Conservation (phyloP, 2,329 filamentous ascomycete genomes). For the Davidsoniella eucalypti region DNA sequence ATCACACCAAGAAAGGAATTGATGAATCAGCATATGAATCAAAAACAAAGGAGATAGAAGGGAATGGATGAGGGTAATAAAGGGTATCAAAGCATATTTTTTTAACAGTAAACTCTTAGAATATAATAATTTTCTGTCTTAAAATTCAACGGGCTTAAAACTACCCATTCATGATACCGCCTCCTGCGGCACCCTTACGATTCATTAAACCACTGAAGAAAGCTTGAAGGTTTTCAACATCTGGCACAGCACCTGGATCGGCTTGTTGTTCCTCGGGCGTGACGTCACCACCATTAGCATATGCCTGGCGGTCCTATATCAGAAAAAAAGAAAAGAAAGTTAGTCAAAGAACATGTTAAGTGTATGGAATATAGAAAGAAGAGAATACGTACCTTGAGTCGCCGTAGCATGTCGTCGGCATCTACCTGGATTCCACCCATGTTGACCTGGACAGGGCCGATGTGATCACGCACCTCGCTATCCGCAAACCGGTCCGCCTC, state of each 20-base stretch:
- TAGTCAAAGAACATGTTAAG: background rate
- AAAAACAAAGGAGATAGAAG: background rate
- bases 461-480: conserved; percentile 50
- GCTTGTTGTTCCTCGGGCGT: conserved; percentile 5
- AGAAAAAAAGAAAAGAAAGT: background rate
- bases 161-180: conserved; percentile 8
- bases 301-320: conserved; percentile 38
- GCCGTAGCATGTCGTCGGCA: conserved; percentile 80
- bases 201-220: conserved; percentile 47
- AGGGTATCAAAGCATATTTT: too few species aligned
- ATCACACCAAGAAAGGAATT: too few species aligned
- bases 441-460: conserved; percentile 92
- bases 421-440: conserved; percentile 96
- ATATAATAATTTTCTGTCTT: background rate
- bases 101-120: too few species aligned
- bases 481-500: conserved; percentile 8
- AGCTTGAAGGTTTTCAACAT: conserved; percentile 23
- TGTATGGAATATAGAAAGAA: background rate
- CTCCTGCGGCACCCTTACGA: conserved; percentile 22
- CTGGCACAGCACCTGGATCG: conserved; percentile 7
- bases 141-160: background rate
- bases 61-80: background rate
- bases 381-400: conserved; percentile 49
- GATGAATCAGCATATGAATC: too few species aligned
- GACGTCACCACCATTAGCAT: conserved; percentile 18